Evolutionary conservation across 148 eudicot species (phyloP), one percentile per base, ranked within the genome.

Genomic region (Vaccinium darrowii): DNA sequence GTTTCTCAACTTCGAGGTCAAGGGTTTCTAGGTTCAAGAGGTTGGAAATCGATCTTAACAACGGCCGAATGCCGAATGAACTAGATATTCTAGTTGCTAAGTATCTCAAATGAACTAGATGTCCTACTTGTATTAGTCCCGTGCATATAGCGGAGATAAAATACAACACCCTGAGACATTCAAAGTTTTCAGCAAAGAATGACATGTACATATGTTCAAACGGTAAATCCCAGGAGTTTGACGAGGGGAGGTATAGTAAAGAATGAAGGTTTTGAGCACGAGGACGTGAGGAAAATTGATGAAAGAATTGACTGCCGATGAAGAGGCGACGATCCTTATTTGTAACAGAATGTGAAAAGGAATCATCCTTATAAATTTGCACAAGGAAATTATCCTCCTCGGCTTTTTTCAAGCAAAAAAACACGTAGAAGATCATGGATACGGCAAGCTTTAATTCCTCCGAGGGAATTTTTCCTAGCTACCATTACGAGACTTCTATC

Each of bases 361-460:
- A 14, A 7, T 19, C 1, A 15, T 25, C 1, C n/a, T 8, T 47
- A 1, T 43, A 0, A 7, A 36, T 47, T 9, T 6, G 30, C 15
- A 79, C 58, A 16, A 89, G 67, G 72, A 92, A 81, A 51, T 92
- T 90, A 27, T 89, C 88, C 74, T 87, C 86, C 7, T 57, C 54
- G 5, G 90, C 89, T 78, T 85, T 25, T 58, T 60, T 39, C 53
- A 85, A 85, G 85, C 94, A n/a, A 91, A 8, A 92, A 86, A 23
- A 87, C 93, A 60, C 84, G 92, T 30, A 90, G 47, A 67, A 85
- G 65, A 58, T 90, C 92, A 83, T 92, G 92, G 33, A 92, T 62
- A 8, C 91, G 85, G 30, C 92, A 91, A 0, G 88, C 75, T 83
- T 91, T 91, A 15, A 91, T 79, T 67, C 86, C 75, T 10, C 91